Evolutionary conservation across 176 grass and related monocot species (phyloP), one percentile per base, ranked within the genome.

Genomic region (Olyra latifolia): DNA sequence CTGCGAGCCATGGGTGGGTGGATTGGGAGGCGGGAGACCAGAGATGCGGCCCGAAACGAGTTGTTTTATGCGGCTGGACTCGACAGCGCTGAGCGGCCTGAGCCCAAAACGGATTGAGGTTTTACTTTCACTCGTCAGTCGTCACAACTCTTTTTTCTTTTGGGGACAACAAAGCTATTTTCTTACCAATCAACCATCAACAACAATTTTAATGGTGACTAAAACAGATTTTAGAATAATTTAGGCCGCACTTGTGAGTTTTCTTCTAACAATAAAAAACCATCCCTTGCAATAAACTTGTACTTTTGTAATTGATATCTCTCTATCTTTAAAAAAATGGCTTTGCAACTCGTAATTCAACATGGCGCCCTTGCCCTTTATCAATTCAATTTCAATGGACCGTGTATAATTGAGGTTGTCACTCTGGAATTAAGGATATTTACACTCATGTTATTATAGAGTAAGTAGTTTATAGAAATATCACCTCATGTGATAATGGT

Each of bases 1-100:
- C 71, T 59, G 65, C 20, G 60, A 75, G 70, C 35, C 81, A 84
- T 89, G 52, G 77, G 62, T 66, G 62, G 76, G 54, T 32, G 17
- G 13, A 13, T 27, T 8, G 25, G 12, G 43, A 25, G 3, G 63
- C 30, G 55, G 8, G 76, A 23, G 81, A 30, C 13, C 0, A 20
- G 54, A 16, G 15, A 42, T n/a, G 24, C 57, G 57, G 83, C 32
- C 66, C 56, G 56, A 49, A 19, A 42, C 8, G 38, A 25, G 27
- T 61, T 6, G 12, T 10, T 57, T 29, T 45, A 15, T 15, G 5
- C 2, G 39, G 8, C 0, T 38, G 19, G 14, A 9, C 1, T 35
- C 4, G 32, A 35, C 32, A 3, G 2, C 5, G 32, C 32, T 35
- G 32, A 3, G 32, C 32, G 32, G 32, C 32, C 32, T 35, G 32